These are phyloP conservation scores for Pouteria campechiana DNA, from an alignment of 179 eudicot species.

Conservation along the genomic window DNA sequence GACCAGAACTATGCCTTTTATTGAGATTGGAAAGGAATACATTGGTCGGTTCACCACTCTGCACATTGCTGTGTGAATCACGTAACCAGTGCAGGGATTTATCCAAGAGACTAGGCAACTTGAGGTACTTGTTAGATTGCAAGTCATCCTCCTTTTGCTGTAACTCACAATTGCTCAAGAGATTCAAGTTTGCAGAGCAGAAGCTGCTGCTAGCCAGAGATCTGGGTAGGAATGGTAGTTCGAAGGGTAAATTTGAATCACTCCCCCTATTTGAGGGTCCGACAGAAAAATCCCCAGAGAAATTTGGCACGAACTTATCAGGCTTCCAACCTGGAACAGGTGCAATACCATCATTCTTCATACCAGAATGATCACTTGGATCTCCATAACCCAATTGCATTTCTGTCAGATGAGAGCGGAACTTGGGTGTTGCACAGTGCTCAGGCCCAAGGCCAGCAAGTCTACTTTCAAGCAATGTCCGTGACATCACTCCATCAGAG, in stretches of 20 bases:
- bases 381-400: conserved; percentile 77
- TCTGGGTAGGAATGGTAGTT: conserved; percentile 31
- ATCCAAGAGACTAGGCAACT: conserved; percentile 26
- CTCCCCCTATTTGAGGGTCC: conserved; percentile 31
- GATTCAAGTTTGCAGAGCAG: conserved; percentile 19
- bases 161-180: conserved; percentile 14
- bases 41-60: conserved; percentile 13
- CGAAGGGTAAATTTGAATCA: conserved; percentile 23
- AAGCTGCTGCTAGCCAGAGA: conserved; percentile 29
- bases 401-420: conserved; percentile 72
- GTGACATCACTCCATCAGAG: conserved; percentile 76
- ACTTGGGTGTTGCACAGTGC: too few relatives aligned
- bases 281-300: conserved; percentile 26
- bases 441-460: conserved; percentile 42
- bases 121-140: conserved; percentile 12
- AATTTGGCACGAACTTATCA: conserved; percentile 24
- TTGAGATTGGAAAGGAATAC: conserved; percentile 15
- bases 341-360: conserved; percentile 17
- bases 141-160: conserved; percentile 21
- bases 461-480: conserved; percentile 61
- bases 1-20: conserved; percentile 5
- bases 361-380: conserved; percentile 24
- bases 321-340: conserved; percentile 32
- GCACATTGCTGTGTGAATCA: conserved; percentile 11
- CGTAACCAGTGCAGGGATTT: conserved; percentile 19